Conservation (phyloP, 202 grass and related monocot genomes). For the Zizania palustris region DNA sequence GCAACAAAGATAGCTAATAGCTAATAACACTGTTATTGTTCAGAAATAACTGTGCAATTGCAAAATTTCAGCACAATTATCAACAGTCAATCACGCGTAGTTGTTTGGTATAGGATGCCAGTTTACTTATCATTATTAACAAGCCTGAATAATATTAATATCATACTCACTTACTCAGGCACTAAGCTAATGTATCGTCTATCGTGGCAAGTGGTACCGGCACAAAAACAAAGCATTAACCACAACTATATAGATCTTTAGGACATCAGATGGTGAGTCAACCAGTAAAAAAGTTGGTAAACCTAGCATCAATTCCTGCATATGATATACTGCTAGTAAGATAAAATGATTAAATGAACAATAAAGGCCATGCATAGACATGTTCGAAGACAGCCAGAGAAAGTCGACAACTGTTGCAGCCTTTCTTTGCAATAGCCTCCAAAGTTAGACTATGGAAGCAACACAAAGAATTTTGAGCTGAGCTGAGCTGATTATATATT, state of each 20-base stretch:
- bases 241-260: constrained; percentile 8
- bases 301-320: not conserved
- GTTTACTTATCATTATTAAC: not conserved
- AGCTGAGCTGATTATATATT: too few relatives aligned
- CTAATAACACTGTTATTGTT: too few relatives aligned
- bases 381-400: not conserved
- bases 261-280: not conserved
- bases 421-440: not conserved
- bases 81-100: too few relatives aligned
- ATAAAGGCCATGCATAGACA: not conserved
- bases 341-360: too few relatives aligned
- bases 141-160: not conserved
- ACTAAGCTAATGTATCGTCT: not conserved
- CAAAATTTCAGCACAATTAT: too few relatives aligned
- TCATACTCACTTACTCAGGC: too few relatives aligned
- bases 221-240: not conserved
- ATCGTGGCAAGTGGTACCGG: not conserved
- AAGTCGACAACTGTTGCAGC: not conserved
- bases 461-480: not conserved
- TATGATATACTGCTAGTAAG: not conserved
- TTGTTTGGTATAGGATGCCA: not conserved
- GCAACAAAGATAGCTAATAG: too few relatives aligned
- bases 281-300: not conserved
- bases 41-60: too few relatives aligned
- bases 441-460: not conserved